Evolutionary conservation across 306 rosid species (phyloP).

Genomic region (Vachellia collinsii): DNA sequence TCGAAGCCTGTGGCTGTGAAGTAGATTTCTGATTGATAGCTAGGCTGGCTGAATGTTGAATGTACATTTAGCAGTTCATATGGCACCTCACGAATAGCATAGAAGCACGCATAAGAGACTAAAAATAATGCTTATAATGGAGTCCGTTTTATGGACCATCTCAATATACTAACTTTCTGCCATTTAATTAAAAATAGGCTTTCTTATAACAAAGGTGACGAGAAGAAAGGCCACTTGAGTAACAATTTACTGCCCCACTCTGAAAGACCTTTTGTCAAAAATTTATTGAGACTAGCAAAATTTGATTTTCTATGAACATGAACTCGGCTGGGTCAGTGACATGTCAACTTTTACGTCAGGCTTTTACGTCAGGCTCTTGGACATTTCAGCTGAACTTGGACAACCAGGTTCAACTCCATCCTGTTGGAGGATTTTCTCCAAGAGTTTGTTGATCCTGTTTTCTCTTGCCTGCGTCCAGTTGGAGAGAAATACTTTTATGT

Average conservation of each 20-base stretch:
- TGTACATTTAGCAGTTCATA: not conserved
- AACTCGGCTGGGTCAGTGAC: not conserved
- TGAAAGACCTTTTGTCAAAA: not conserved
- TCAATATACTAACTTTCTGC: not conserved
- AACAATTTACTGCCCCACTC: not conserved
- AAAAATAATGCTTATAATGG: constrained; percentile 23
- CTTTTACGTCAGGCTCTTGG: constrained; percentile 6
- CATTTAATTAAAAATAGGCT: not conserved
- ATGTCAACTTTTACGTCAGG: not conserved
- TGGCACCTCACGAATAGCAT: not conserved
- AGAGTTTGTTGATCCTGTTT: constrained; percentile 51
- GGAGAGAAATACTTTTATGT: constrained; percentile 12
- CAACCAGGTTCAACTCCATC: constrained; percentile 16
- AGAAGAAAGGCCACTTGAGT: not conserved
- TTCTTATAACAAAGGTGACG: not conserved
- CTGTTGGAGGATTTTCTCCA: constrained; percentile 48
- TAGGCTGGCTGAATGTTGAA: not conserved
- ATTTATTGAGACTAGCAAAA: not conserved
- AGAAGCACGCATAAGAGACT: not conserved
- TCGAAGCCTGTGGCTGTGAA: not conserved
- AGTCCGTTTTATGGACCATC: not conserved
- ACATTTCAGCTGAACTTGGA: constrained; percentile 10
- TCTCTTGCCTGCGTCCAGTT: constrained; percentile 55
- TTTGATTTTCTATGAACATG: not conserved
- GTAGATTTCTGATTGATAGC: constrained; percentile 24